Evolutionary conservation across 2,329 filamentous ascomycete species (phyloP).

Genomic region (Trichoderma oligosporum): DNA sequence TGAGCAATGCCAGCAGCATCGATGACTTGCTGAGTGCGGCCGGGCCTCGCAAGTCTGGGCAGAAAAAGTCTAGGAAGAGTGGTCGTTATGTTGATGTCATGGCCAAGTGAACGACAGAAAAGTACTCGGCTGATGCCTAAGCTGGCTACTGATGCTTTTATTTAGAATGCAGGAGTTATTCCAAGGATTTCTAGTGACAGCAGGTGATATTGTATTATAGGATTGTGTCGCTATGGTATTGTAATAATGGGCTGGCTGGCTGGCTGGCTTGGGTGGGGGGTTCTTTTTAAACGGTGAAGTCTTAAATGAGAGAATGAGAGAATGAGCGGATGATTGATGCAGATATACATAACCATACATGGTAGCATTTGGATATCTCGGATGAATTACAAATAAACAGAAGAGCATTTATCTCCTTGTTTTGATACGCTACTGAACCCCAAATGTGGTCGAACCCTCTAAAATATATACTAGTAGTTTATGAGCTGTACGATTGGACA

Average conservation of each 20-base stretch:
- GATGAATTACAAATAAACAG: slow-evolving; percentile 1
- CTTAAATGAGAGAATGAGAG: slow-evolving; percentile 6
- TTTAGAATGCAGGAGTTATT: slow-evolving; percentile 16
- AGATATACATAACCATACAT: slow-evolving; percentile 8
- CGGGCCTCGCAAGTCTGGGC: slow-evolving; percentile 61
- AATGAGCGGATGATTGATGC: slow-evolving; percentile 16
- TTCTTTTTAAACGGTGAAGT: background rate
- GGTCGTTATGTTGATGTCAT: slow-evolving; percentile 95
- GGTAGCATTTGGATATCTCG: slow-evolving; percentile 16
- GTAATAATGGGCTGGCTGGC: no score
- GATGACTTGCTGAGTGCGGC: slow-evolving; percentile 84
- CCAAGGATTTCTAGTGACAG: slow-evolving; percentile 8
- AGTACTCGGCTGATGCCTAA: background rate
- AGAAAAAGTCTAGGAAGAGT: slow-evolving; percentile 72
- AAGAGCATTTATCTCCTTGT: background rate
- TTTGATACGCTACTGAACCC: background rate
- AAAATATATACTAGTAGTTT: background rate
- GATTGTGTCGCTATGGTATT: slow-evolving; percentile 9
- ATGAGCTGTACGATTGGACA: slow-evolving; percentile 42
- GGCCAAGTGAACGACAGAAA: slow-evolving; percentile 57
- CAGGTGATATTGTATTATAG: slow-evolving; percentile 15
- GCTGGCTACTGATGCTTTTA: background rate
- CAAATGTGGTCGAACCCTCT: background rate
- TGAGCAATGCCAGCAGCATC: slow-evolving; percentile 91
- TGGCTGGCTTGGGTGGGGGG: background rate